Base-by-base conservation (phyloP, 2,329 filamentous ascomycete genomes). In the Orbilia javanica region DNA sequence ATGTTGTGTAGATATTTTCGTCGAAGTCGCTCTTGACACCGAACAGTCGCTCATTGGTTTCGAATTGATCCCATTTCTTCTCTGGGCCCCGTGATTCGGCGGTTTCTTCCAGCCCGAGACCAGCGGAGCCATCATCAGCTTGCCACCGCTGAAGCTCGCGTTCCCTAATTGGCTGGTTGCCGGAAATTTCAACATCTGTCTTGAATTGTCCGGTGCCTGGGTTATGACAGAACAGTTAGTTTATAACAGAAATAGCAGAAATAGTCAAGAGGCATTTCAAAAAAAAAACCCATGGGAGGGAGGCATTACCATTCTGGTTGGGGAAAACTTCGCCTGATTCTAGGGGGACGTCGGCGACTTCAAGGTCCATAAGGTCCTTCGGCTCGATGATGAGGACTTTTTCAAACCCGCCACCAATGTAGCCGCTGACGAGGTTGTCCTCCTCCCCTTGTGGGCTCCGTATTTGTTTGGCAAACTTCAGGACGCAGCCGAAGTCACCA, bases 1-100 rank as follows among this genome's bases (percentile, higher is more conserved):
- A 86, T 8, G 96, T 99, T 0, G 96, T 99, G 85, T 99, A 99
- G 50, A 96, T 90, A 81, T 93, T 94, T 85, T 98, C 96, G 82
- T 98, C 90, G 83, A 98, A 99, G 82, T 94, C 93, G 65, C 92
- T 96, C 84, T 90, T 93, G 44, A 96, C 85, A 39, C 96, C 96
- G 83, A 97, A 98, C 31, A 93, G 89, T 70, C 90, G 88, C 84
- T 96, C 93, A 82, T 98, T 98, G 79, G 89, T 91, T 73, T 93
- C 92, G 82, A 99, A 99, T 84, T 99, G 96, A 83, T 99, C 95
- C 96, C 96, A 99, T 8, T 85, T 86, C 70, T 81, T 80, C 52
- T 78, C 74, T 2, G 67, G 52, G 22, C 67, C 72, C 15, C 74
- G 72, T 18, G 76, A 64, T 18, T 72, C 64, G 31, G 64, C 18